Base-by-base conservation (phyloP, 352 stramenopile genomes). In the Aphanomyces astaci region DNA sequence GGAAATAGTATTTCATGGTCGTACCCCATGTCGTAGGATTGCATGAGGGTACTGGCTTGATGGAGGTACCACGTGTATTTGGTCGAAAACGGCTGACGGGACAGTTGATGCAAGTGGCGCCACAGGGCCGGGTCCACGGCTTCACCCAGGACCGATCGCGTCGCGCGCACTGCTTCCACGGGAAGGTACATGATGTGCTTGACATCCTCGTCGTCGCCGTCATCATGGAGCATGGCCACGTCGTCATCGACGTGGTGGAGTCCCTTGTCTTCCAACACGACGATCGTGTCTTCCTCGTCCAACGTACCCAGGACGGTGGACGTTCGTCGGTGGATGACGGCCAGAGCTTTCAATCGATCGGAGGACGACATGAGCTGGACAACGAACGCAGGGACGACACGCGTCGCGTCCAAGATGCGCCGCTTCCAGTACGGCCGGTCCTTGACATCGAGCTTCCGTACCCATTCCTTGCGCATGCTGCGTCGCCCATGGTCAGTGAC, bases 61-160 rank as follows among this genome's bases (percentile, higher is more conserved):
- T 94, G 82, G 4, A 94, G 68, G 67, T 92, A 94, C 86, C 86
- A 94, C 57, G 80, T 71, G 71, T 90, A 92, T 64, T 94, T 94
- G 45, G 79, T 78, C n/a, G 81, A 81, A 70, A 94, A 94, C n/a
- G 86, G 77, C 22, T 92, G 48, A 3, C 62, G 43, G 15, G 62
- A 68, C 15, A 68, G 49, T 22, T 30, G 15, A n/a, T 59, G 62
- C n/a, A 68, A 27, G 17, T 86, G 63, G 25, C 80, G 76, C 11
- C 2, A 82, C 72, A 0, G 76, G 69, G 30, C 70, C 76, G 63
- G 89, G 78, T 51, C 78, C 74, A 72, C 90, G 87, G 11, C 79
- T 79, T 2, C 73, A 53, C 91, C 82, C 2, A 81, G 90, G 25
- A 82, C 80, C 1, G 80, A 73, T 9, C 82, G 82, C 57, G 91